Base-by-base conservation (phyloP, 148 eudicot genomes). In the Oxyria digyna region DNA sequence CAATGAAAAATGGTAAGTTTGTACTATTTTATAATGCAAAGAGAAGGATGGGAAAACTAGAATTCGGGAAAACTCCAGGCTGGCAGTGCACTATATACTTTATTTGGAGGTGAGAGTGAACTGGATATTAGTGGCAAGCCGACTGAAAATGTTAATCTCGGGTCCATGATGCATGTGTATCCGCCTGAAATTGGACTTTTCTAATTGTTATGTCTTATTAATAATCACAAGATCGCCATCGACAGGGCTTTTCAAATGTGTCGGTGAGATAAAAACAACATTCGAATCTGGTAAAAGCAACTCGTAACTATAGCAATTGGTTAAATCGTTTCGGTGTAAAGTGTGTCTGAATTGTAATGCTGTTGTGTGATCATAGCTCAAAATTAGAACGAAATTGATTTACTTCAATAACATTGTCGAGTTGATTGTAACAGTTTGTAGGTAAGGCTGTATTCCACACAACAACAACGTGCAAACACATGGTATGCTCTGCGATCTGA, bases 91-190 rank as follows among this genome's bases (percentile, higher is more conserved):
- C 9, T 17, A 20, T 1, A 24, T 8, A 35, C 1, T 21, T 8
- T 52, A 20, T 49, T 20, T 52, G 31, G 23, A 14, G 62, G 62
- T 52, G 62, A 31, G 65, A 59, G 65, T 59, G 65, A 59, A 29
- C 65, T 59, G 65, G 65, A 59, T 27, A 17, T 59, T 5, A 59
- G 65, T 59, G 65, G 65, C 38, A 59, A 29, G 35, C 65, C 14
- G 65, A 59, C 37, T 31, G 18, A 59, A 31, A 59, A 54, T 54
- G 62, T 55, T 32, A 27, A 20, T 59, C 37, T 59, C 10, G 65
- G 65, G 38, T 59, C 65, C 3, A 33, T 20, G 14, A 59, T 13
- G 2, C 65, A 59, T 59, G 65, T 59, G 65, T 27, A 18, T 5
- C 20, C 13, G 20, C 31, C 65, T 26, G 37, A 27, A 15, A 27